Percentiles rank a stretch among this genome's conserved stretches.
These are phyloP conservation scores for Diddensiella transvaalensis DNA, from an alignment of 805 yeast species.

Conservation along the genomic window DNA sequence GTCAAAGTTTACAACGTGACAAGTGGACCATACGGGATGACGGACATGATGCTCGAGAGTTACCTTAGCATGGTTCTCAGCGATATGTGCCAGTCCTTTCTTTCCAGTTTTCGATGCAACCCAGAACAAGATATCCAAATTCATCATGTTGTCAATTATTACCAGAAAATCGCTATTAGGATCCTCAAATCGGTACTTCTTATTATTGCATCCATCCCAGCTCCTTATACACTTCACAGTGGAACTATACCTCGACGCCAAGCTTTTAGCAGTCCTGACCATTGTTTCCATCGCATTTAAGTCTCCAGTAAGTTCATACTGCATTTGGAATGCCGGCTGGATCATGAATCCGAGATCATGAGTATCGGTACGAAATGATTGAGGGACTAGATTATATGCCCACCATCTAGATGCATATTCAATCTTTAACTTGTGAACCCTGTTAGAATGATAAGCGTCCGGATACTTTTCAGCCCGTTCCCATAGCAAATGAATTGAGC, in stretches of 20 bases:
- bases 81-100: constrained; percentile 25
- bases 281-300: constrained; percentile 19
- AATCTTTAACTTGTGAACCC: neutral
- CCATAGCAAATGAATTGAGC: neutral
- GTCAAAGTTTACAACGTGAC: constrained; percentile 28
- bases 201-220: constrained; percentile 27
- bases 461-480: constrained; percentile 5
- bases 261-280: constrained; percentile 27
- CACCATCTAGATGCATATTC: constrained; percentile 2
- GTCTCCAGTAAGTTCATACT: constrained; percentile 20
- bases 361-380: constrained; percentile 20
- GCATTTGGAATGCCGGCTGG: constrained; percentile 26
- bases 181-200: constrained; percentile 19
- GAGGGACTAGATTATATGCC: neutral
- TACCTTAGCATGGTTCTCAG: constrained; percentile 30
- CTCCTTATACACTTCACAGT: constrained; percentile 27
- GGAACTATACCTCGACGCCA: constrained; percentile 25
- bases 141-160: constrained; percentile 14
- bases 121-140: constrained; percentile 27
- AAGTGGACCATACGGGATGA: constrained; percentile 25
- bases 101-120: constrained; percentile 29
- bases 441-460: neutral
- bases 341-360: constrained; percentile 31
- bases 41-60: constrained; percentile 28
- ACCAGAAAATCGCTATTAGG: constrained; percentile 27